Conservation (phyloP, 2,329 filamentous ascomycete species). For the Pestalotiopsis sp. region DNA sequence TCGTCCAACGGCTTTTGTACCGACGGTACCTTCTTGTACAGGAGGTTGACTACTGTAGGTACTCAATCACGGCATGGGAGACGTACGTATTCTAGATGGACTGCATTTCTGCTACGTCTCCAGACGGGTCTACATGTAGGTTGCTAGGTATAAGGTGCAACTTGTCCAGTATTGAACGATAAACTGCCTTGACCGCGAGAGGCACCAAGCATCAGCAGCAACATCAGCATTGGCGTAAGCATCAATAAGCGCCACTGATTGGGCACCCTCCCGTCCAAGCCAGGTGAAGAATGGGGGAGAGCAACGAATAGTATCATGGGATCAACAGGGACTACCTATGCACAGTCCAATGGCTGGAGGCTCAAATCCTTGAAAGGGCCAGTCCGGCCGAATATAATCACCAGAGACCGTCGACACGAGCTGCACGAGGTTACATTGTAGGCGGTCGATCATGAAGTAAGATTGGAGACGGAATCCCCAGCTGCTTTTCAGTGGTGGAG, state of each 20-base stretch:
- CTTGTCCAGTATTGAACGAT: neutral
- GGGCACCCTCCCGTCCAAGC: neutral
- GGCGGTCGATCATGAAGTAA: neutral
- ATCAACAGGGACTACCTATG: neutral
- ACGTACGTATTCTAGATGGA: too few relatives aligned
- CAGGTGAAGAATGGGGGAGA: neutral
- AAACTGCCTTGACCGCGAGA: neutral
- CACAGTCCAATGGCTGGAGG: neutral
- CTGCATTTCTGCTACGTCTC: too few relatives aligned
- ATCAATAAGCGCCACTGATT: neutral
- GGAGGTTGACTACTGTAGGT: too few relatives aligned
- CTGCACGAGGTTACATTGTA: neutral
- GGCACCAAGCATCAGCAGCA: neutral
- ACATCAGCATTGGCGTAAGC: neutral
- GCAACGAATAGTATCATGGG: neutral
- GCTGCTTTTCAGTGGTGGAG: neutral
- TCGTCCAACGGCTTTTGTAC: too few relatives aligned
- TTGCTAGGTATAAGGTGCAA: too few relatives aligned
- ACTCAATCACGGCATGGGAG: too few relatives aligned
- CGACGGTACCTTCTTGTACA: too few relatives aligned
- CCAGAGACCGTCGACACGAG: neutral
- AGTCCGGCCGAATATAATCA: neutral
- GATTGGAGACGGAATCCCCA: neutral
- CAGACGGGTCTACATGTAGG: too few relatives aligned
- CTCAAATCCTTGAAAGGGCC: neutral